Conservation (phyloP, 495 filamentous ascomycete species). For the Trichoderma asperelloides region DNA sequence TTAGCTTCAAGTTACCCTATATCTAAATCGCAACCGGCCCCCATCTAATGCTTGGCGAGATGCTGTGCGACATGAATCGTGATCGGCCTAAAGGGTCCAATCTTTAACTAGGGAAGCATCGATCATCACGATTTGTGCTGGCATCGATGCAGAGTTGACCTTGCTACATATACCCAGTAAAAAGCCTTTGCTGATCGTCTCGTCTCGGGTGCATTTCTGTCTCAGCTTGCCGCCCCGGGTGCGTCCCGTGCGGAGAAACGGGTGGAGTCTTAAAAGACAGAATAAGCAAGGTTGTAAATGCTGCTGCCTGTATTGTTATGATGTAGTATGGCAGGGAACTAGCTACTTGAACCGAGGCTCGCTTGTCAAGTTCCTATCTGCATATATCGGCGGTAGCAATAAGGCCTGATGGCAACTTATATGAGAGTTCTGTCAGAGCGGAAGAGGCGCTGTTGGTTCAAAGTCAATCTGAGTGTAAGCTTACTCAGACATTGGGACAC, state of each 20-base stretch:
- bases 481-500: background rate
- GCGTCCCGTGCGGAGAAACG: background rate
- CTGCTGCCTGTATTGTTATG: background rate
- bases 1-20: too few relatives aligned
- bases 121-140: too few relatives aligned
- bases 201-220: background rate
- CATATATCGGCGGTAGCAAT: background rate
- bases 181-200: too few relatives aligned
- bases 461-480: background rate
- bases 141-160: too few relatives aligned
- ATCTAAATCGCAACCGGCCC: too few relatives aligned
- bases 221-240: background rate
- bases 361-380: background rate
- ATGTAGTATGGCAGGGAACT: too few relatives aligned
- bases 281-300: background rate
- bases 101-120: too few relatives aligned
- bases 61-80: too few relatives aligned
- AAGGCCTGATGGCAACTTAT: background rate
- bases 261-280: background rate
- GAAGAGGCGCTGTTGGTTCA: background rate
- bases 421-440: background rate
- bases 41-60: too few relatives aligned
- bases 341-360: background rate
- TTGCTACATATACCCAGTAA: too few relatives aligned
- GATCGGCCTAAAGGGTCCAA: too few relatives aligned